A percentile compares a stretch with the other conserved stretches of the same genome.
These are phyloP conservation scores for Hyaloscypha finlandica DNA, from an alignment of 495 filamentous ascomycete species.

Conservation along the genomic window DNA sequence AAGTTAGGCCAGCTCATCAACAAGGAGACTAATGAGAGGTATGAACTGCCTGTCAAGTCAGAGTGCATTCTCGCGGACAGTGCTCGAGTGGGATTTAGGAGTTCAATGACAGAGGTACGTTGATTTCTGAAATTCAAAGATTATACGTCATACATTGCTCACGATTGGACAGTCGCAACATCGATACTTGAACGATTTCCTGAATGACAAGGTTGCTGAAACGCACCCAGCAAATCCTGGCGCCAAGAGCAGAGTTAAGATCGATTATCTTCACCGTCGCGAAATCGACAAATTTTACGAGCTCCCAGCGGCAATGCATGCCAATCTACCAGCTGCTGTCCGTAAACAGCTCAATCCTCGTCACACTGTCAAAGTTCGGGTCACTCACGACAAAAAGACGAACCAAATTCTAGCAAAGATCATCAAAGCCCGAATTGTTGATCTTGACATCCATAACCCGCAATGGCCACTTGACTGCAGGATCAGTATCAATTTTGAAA, in stretches of 20 bases:
- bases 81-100: conserved; percentile 63
- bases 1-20: conserved; percentile 83
- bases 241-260: conserved; percentile 54
- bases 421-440: conserved; percentile 82
- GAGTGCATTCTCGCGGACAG: conserved; percentile 64
- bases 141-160: not conserved
- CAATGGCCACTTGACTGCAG: conserved; percentile 75
- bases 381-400: conserved; percentile 75
- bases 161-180: conserved; percentile 65
- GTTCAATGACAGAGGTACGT: conserved; percentile 83
- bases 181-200: conserved; percentile 70
- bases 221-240: conserved; percentile 49
- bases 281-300: conserved; percentile 84
- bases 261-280: conserved; percentile 77
- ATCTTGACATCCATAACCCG: conserved; percentile 79
- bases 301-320: conserved; percentile 47
- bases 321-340: conserved; percentile 36
- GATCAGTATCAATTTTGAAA: conserved; percentile 88
- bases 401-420: conserved; percentile 77
- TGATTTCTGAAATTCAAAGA: not conserved
- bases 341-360: conserved; percentile 53
- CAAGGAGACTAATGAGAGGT: conserved; percentile 64
- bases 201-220: conserved; percentile 68
- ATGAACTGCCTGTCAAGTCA: conserved; percentile 62
- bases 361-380: conserved; percentile 68